A percentile compares a stretch with the other conserved stretches of the same genome.
phyloP scores from a whole-genome alignment of 192 early-diverging fungal species.

The Pecoramyces ruminantium region DNA sequence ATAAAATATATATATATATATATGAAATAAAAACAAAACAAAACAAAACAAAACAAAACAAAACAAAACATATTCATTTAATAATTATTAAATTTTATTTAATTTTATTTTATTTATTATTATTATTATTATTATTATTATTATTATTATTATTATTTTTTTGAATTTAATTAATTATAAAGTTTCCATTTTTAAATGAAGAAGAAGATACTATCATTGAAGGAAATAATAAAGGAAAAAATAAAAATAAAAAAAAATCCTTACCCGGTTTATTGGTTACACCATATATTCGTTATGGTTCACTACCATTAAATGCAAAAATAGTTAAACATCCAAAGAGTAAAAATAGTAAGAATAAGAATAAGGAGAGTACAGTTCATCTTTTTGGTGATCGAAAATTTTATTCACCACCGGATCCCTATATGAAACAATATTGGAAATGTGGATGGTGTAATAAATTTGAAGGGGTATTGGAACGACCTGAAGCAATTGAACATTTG shows the following conservation, averaged over 20 bases:
- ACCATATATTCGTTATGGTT: conserved; percentile 13
- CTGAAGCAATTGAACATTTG: background rate
- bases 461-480: background rate
- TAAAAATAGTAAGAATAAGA: background rate
- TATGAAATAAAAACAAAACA: background rate
- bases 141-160: too few species aligned
- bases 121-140: too few species aligned
- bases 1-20: too few species aligned
- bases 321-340: background rate
- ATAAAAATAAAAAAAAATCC: conserved; percentile 1
- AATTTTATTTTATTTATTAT: too few species aligned
- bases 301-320: background rate
- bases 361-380: background rate
- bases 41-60: background rate
- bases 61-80: conserved; percentile 2
- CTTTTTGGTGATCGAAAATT: conserved; percentile 4
- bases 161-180: too few species aligned
- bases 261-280: conserved; percentile 12
- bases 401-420: conserved; percentile 1
- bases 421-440: background rate
- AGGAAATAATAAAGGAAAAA: conserved; percentile 17
- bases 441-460: background rate
- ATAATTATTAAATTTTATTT: too few species aligned
- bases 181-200: background rate
- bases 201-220: background rate